Evolutionary conservation across 495 filamentous ascomycete genomes (phyloP).

Genomic region (Neurospora sp.): DNA sequence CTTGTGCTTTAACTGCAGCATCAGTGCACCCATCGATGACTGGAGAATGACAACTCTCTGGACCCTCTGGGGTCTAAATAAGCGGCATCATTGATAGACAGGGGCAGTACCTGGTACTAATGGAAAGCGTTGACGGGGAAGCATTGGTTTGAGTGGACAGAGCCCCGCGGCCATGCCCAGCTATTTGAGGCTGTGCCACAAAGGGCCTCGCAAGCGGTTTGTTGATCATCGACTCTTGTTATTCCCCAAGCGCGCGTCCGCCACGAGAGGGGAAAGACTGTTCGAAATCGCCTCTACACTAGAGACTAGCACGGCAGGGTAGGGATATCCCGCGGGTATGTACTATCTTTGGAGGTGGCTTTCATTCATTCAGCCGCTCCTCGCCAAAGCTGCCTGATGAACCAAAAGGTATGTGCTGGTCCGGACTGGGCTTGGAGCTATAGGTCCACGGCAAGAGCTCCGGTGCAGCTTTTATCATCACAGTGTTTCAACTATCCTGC

Average conservation of each 20-base stretch:
- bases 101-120: background rate
- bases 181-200: background rate
- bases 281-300: background rate
- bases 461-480: background rate
- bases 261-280: background rate
- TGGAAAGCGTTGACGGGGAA: background rate
- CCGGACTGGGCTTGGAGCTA: background rate
- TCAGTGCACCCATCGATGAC: background rate
- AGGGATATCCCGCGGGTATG: background rate
- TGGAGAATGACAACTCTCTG: background rate
- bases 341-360: background rate
- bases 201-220: background rate
- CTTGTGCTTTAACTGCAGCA: background rate
- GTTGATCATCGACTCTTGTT: background rate
- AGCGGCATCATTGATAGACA: background rate
- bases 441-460: background rate
- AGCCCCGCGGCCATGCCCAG: background rate
- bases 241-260: background rate
- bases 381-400: background rate
- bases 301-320: background rate
- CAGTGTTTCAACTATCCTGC: background rate
- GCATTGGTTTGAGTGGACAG: background rate
- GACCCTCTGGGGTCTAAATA: background rate
- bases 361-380: background rate
- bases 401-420: background rate